Evolutionary conservation across 371 early-diverging fungal genomes (phyloP).

Genomic region (Syncephalastrum racemosum): DNA sequence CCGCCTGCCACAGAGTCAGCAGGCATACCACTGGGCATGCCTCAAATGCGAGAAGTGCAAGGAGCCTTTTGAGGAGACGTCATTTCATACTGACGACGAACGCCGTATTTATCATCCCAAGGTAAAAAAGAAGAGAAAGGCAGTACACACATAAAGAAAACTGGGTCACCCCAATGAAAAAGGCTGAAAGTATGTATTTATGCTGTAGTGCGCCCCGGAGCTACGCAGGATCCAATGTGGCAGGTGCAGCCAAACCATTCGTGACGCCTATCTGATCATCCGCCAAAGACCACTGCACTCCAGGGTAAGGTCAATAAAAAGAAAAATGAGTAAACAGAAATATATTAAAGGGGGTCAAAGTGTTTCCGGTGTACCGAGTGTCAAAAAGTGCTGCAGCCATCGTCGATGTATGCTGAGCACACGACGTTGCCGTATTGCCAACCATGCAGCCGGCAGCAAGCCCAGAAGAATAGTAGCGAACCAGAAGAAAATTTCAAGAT

Average conservation of each 20-base stretch:
- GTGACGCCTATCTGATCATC: background rate
- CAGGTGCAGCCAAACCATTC: no score
- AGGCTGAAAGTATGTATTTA: no score
- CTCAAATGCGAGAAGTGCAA: conserved; percentile 32
- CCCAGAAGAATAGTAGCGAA: conserved; percentile 9
- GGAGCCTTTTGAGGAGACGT: conserved; percentile 29
- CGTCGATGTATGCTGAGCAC: conserved; percentile 31
- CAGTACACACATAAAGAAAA: no score
- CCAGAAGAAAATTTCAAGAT: conserved; percentile 26
- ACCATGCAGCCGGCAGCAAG: conserved; percentile 19
- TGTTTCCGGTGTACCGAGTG: conserved; percentile 44
- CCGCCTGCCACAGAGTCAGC: conserved; percentile 27
- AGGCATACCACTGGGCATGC: conserved; percentile 39
- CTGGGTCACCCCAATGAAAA: no score
- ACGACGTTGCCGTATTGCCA: conserved; percentile 29
- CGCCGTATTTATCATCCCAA: conserved; percentile 33
- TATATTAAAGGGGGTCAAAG: conserved; percentile 10
- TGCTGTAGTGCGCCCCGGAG: no score
- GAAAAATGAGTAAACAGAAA: conserved; percentile 1
- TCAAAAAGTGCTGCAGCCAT: conserved; percentile 30
- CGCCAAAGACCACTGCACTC: no score
- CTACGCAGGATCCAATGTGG: no score
- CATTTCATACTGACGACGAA: conserved; percentile 26
- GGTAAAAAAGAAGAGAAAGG: conserved; percentile 16
- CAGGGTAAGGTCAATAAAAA: background rate